Evolutionary conservation across 1,284 basidiomycete genomes (phyloP), one percentile per base, ranked within the genome.

Genomic region (Inonotus obliquus): DNA sequence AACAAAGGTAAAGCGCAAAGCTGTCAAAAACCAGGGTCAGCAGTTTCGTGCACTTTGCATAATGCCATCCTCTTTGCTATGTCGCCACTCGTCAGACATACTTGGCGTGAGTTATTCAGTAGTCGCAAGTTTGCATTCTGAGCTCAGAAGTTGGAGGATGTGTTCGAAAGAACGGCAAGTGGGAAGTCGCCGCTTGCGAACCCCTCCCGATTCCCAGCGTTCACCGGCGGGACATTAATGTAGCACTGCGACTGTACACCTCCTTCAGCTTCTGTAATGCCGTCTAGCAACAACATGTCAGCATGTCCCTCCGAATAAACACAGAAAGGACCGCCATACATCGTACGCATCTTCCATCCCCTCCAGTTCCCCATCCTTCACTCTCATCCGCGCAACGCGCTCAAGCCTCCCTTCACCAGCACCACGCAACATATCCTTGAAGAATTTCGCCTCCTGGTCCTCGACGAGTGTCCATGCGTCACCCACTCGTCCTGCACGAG

Each of bases 401-500:
- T 82, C 77, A 53, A 92, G 74, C 69, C 95, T 94, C 59, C 85
- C 86, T 25, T 37, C 21, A 2, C 54, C 54, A 13, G 90, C 89
- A 11, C 82, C 80, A 67, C 84, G 86, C 69, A 96, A 75, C 82
- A 97, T 91, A 4, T 77, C 75, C 74, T 98, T 98, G 79, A 97
- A 96, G 71, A 92, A 87, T 25, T 90, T 49, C 61, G 91, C 93
- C 82, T 98, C 96, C 73, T 97, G 96, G 71, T 94, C 92, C n/a
- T n/a, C n/a, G n/a, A n/a, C n/a, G n/a, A n/a, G n/a, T n/a, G n/a
- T n/a, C n/a, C n/a, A n/a, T n/a, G n/a, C n/a, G 65, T 91, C 84
- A 3, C 96, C 96, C 13, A 76, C 75, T 51, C 91, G 81, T 1
- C 94, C 94, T 1, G 96, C 96, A 63, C 96, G 84, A 2, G 96